Base-by-base conservation (phyloP, 108 stramenopile species). In the Bacterosira constricta region DNA sequence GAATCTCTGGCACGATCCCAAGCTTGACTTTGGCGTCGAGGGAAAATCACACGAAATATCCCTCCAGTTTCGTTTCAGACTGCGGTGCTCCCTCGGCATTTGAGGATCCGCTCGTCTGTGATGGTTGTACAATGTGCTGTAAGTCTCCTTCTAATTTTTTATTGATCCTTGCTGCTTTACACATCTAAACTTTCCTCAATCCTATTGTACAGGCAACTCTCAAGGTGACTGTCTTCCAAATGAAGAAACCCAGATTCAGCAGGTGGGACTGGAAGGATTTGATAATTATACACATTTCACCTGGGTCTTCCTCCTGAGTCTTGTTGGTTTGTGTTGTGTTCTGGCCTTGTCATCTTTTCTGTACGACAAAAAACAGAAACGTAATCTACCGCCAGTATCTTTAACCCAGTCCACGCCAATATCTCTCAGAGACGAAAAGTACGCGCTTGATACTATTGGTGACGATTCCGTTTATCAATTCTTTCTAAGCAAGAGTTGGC, bases 41-140 rank as follows among this genome's bases (percentile, higher is more conserved):
- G n/a, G n/a, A n/a, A n/a, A 27, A 15, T 8, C 2, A 5, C 2
- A 30, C 25, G 18, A 2, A 11, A 0, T 0, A 64, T 8, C n/a
- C n/a, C n/a, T 66, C 49, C 0, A 12, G 30, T 6, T 66, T 66
- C 29, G 23, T 66, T 34, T 4, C 65, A 17, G 65, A 66, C 23
- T 66, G 65, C 25, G 65, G 65, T 10, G 47, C 51, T 6, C 65
- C 65, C 11, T 66, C 65, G 9, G 65, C 9, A 0, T 66, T 66
- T 52, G 65, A 51, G 0, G 11, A 17, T 4, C 31, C 65, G 7
- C 6, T 52, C 0, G 29, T 25, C 5, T 66, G 65, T 27, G 0
- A 30, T 9, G 46, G 27, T 2, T 66, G 65, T n/a, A 66, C 35
- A 7, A 66, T 66, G 65, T 66, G 65, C 10, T 66, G 65, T 51